phyloP scores from a whole-genome alignment of 164 flowering plant genomes.

The Macadamia tetraphylla region DNA sequence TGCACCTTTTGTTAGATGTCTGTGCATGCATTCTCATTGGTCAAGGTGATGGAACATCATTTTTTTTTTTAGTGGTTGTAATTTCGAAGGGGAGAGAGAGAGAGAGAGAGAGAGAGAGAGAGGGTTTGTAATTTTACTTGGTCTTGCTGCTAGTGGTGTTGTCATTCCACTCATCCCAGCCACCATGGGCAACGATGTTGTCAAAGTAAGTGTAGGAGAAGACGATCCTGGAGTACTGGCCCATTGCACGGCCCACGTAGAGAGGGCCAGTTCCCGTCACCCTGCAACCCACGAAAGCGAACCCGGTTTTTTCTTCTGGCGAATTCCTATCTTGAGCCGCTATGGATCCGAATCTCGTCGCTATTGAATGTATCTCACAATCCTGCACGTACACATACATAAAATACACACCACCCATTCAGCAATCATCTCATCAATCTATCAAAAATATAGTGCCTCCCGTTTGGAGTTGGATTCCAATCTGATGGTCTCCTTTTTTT shows the following conservation, averaged over 20 bases:
- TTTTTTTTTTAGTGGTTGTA: neutral
- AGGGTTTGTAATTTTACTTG: neutral
- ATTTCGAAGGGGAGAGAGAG: no score
- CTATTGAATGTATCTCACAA: conserved; percentile 85
- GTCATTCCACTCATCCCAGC: conserved; percentile 98
- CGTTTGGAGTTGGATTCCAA: no score
- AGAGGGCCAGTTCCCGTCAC: conserved; percentile 87
- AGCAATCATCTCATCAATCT: no score
- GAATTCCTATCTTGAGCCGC: conserved; percentile 80
- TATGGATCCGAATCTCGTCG: conserved; percentile 84
- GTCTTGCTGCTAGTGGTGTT: conserved; percentile 73
- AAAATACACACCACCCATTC: no score
- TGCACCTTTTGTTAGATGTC: no score
- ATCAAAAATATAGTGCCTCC: no score
- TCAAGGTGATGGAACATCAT: no score
- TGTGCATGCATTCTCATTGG: no score
- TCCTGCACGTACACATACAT: conserved; percentile 31
- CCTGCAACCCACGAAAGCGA: conserved; percentile 67
- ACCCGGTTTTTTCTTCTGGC: conserved; percentile 66
- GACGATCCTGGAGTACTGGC: conserved; percentile 81
- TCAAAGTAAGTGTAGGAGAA: conserved; percentile 77
- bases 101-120: neutral
- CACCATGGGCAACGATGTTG: conserved; percentile 74
- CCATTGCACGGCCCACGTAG: conserved; percentile 94
- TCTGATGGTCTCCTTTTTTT: no score